Evolutionary conservation across 805 yeast species (phyloP).

Genomic region (Pichia cabralensis): DNA sequence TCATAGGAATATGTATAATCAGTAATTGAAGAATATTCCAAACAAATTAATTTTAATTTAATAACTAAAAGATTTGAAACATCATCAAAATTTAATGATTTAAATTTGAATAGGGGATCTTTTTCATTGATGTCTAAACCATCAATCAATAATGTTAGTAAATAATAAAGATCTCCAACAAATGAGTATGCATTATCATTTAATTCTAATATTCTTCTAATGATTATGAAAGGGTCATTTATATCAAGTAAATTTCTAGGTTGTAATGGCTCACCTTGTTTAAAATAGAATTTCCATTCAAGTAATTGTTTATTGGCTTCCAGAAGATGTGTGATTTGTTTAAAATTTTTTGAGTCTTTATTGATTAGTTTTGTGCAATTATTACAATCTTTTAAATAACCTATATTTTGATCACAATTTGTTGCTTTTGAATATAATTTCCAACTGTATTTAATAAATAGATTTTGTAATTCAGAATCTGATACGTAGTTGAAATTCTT

Average conservation of each 20-base stretch:
- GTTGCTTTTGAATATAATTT: constrained; percentile 19
- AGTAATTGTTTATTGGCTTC: constrained; percentile 16
- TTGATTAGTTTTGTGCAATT: constrained; percentile 15
- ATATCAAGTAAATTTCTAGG: constrained; percentile 19
- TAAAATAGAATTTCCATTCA: constrained; percentile 22
- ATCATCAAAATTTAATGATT: constrained; percentile 6
- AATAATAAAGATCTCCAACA: constrained; percentile 29
- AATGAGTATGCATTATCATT: constrained; percentile 43
- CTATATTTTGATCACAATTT: constrained; percentile 21
- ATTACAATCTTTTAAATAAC: constrained; percentile 17
- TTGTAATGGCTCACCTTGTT: constrained; percentile 22
- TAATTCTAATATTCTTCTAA: constrained; percentile 35
- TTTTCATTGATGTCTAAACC: constrained; percentile 26
- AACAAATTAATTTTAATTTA: constrained; percentile 33
- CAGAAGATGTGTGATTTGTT: constrained; percentile 13
- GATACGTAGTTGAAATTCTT: constrained; percentile 14
- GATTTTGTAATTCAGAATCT: constrained; percentile 6
- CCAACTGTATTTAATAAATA: constrained; percentile 18
- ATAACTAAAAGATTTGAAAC: constrained; percentile 18
- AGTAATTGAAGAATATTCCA: constrained; percentile 56
- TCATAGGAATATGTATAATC: constrained; percentile 53
- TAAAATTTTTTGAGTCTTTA: neutral
- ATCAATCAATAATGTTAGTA: constrained; percentile 31
- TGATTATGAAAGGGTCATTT: constrained; percentile 18
- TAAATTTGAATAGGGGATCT: constrained; percentile 5